Conservation (phyloP, 2,329 filamentous ascomycete genomes). For the Diaporthe sp. region DNA sequence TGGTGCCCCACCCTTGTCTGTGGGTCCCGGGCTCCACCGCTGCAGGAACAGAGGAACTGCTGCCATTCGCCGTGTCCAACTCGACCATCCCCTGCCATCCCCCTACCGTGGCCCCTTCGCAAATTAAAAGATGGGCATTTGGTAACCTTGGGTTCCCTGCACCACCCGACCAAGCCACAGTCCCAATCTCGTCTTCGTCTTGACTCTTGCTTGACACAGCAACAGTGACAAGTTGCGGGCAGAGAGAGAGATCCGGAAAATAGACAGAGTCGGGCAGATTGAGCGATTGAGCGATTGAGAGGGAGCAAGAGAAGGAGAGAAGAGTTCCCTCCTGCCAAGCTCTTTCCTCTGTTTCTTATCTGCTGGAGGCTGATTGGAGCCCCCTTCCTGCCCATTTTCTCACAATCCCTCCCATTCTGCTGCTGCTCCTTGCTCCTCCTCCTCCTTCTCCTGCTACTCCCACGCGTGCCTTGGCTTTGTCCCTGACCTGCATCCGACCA, state of each 20-base stretch:
- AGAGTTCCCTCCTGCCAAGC: neutral
- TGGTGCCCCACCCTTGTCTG: constrained; percentile 3
- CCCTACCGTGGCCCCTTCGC: constrained; percentile 15
- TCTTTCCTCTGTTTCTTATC: neutral
- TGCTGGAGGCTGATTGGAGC: neutral
- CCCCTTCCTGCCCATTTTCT: neutral
- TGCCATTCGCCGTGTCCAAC: constrained; percentile 20
- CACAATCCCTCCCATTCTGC: neutral
- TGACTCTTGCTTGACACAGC: constrained; percentile 25
- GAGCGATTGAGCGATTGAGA: neutral
- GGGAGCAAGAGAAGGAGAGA: neutral
- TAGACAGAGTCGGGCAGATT: neutral
- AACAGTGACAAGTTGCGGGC: constrained; percentile 20
- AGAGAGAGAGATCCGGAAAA: neutral
- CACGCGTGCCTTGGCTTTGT: constrained; percentile 16
- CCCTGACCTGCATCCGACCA: constrained; percentile 17
- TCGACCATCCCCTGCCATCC: neutral
- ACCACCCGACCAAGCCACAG: constrained; percentile 26
- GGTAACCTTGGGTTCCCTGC: constrained; percentile 22
- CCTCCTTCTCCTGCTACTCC: neutral
- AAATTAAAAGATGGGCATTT: constrained; percentile 23
- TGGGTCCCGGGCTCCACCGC: constrained; percentile 6
- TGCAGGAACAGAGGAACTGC: constrained; percentile 32
- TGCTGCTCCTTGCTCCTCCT: neutral
- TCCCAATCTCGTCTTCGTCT: constrained; percentile 29